Base-by-base conservation (phyloP, 2,329 filamentous ascomycete genomes). In the Colletotrichum chrysophilum region DNA sequence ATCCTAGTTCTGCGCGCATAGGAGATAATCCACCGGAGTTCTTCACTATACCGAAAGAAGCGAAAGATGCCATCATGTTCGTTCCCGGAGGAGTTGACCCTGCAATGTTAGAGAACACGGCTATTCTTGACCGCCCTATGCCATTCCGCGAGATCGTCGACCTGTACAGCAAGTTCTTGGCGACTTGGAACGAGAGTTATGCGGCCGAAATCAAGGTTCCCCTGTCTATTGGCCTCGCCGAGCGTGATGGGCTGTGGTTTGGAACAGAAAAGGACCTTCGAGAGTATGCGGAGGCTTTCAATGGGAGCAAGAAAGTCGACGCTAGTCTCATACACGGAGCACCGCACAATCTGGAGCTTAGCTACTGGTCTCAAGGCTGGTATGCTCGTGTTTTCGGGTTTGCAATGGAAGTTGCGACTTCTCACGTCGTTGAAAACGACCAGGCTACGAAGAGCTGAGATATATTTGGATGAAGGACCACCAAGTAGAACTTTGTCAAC, bases 331-430 rank as follows among this genome's bases (percentile, higher is more conserved):
- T 78, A 3, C 7, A 9, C 12, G 71, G 74, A 12, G 77, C 78
- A 14, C 77, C 77, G 28, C 78, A 79, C 66, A 74, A 72, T 52
- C 7, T 79, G 12, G 77, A 79, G 71, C 62, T 79, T 52, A 78
- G 77, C 36, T 71, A 74, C 58, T 79, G 76, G 76, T 56, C 66
- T 5, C 74, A 74, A 16, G 76, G 78, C 8, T 79, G 78, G 77
- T 79, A 79, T 77, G 77, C 77, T 26, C 61, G 75, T n/a, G 71
- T 74, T 36, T 79, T 79, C 70, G 78, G 78, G 2, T 79, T 78
- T 70, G 77, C 73, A 28, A 14, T 76, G 12, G 77, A 77, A 38
- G 77, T 73, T 73, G 72, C 75, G n/a, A 32, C 64, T 43, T 62
- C 30, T 36, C 28, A 32, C 18, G 58, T n/a, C 28, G 26, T 62